Evolutionary conservation across 208 protist genomes (phyloP), one percentile per base, ranked within the genome.

Genomic region (Blastocrithidia nonstop): DNA sequence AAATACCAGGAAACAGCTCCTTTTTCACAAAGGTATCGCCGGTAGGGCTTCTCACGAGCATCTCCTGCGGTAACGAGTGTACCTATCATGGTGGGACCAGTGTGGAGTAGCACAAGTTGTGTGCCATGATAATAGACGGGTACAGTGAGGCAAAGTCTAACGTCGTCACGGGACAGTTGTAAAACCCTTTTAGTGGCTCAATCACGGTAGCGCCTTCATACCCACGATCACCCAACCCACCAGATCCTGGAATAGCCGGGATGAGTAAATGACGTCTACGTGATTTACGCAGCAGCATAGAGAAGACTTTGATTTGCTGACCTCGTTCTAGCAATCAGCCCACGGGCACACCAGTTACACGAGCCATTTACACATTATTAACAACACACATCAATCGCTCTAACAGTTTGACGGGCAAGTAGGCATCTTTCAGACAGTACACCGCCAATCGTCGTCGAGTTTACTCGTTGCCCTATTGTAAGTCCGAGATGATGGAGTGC

Each of bases 101-200:
- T 19, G 87, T 93, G 35, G 82, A 97, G 66, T 99, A 99, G 69
- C 98, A 99, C 27, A 99, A 70, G 70, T 99, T 99, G 74, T 99
- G 97, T 3, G 98, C 98, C 61, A 99, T 99, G 91, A 99, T 99
- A 71, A 99, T 99, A n/a, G 96, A 99, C 15, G 98, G 98, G 78
- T 99, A 99, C 38, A 99, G 92, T 29, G 95, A 99, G 11, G 95
- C 90, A 66, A 99, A 99, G 69, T 99, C 98, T 19, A 99, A 82
- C 2, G 97, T 99, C 4, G 89, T 76, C 45, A 99, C 97, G 16
- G 97, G 95, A 52, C 75, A 86, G 96, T 96, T 83, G 77, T 99
- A 98, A 53, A 93, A 98, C 21, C 95, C 97, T 17, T 73, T 88
- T 16, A 72, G 79, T 17, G 97, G 96, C n/a, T 98, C 93, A 58